A percentile compares a stretch with the other conserved stretches of the same genome.
These are phyloP conservation scores for Rhodosporidiobolus odoratus DNA, from an alignment of 768 basidiomycete species.

Conservation along the genomic window DNA sequence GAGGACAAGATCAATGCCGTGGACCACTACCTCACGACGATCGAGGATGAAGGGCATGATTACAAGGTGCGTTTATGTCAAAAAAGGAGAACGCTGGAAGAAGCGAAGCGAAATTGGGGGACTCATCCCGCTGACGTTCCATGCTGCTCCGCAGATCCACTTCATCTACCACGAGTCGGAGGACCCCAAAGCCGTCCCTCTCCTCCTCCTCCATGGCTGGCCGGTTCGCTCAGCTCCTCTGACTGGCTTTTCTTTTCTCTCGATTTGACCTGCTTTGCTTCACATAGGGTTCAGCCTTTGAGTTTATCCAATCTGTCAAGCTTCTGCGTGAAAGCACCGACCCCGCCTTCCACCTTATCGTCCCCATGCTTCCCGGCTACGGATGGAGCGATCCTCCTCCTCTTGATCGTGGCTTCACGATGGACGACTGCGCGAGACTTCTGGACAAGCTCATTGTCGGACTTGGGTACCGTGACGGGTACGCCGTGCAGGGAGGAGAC, in stretches of 20 bases:
- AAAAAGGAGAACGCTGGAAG: background rate
- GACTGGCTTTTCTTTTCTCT: too few species aligned
- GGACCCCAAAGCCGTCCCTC: constrained; percentile 40
- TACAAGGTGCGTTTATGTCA: constrained; percentile 1
- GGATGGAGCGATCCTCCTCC: constrained; percentile 29
- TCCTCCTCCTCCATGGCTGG: constrained; percentile 43
- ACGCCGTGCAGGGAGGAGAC: constrained; percentile 33
- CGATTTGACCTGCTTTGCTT: background rate
- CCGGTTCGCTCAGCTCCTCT: constrained; percentile 10
- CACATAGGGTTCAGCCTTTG: constrained; percentile 35
- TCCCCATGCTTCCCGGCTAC: constrained; percentile 38
- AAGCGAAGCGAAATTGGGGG: background rate
- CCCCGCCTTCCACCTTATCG: constrained; percentile 37
- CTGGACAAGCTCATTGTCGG: constrained; percentile 36
- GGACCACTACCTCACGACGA: constrained; percentile 33
- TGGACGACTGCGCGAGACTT: constrained; percentile 27
- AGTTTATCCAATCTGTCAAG: constrained; percentile 40
- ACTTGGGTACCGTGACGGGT: constrained; percentile 22
- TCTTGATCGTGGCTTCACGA: constrained; percentile 20
- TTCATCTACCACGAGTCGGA: constrained; percentile 41
- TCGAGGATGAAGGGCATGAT: constrained; percentile 21
- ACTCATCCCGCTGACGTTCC: background rate
- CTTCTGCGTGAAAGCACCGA: constrained; percentile 23
- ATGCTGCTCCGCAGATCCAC: constrained; percentile 31
- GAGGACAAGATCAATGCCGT: constrained; percentile 35